Percentiles rank a stretch among this genome's conserved stretches.
These are phyloP conservation scores for Eutypa lata DNA, from an alignment of 2,329 filamentous ascomycete genomes.

Conservation along the genomic window DNA sequence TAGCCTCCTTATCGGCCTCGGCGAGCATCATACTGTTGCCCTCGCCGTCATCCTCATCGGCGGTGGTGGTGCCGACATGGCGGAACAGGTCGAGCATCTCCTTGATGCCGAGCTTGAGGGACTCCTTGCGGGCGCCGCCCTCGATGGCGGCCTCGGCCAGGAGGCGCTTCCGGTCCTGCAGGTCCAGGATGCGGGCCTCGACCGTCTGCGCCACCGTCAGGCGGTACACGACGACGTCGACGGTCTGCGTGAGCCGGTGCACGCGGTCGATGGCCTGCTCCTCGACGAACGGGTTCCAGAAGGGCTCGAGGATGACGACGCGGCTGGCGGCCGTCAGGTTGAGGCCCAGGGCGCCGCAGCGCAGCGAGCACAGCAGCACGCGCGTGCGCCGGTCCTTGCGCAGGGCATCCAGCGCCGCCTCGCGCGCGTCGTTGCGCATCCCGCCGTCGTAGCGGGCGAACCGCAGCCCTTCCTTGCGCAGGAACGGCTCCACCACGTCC, in stretches of 20 bases:
- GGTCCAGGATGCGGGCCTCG: constrained; percentile 88
- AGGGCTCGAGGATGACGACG: constrained; percentile 93
- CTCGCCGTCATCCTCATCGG: constrained; percentile 36
- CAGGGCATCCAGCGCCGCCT: constrained; percentile 76
- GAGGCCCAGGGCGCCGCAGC: constrained; percentile 87
- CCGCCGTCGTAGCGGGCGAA: constrained; percentile 91
- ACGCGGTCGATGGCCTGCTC: constrained; percentile 98
- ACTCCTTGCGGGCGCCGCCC: constrained; percentile 63
- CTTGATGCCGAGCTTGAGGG: constrained; percentile 83
- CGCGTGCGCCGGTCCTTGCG: constrained; percentile 72
- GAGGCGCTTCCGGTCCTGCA: constrained; percentile 90
- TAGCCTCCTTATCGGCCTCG: constrained; percentile 7
- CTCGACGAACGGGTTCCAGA: constrained; percentile 99
- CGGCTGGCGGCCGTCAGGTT: constrained; percentile 92
- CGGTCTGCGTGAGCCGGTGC: constrained; percentile 93
- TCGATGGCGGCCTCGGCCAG: constrained; percentile 92
- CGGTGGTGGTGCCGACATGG: constrained; percentile 43
- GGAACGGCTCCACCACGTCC: constrained; percentile 89
- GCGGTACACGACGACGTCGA: constrained; percentile 93
- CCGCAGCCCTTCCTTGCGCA: constrained; percentile 68
- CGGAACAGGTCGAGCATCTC: constrained; percentile 92
- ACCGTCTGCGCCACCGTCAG: constrained; percentile 84
- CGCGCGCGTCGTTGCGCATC: constrained; percentile 91
- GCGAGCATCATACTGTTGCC: constrained; percentile 14
- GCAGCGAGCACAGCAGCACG: constrained; percentile 86